These are phyloP conservation scores for Ceratocystis huliohia DNA, from an alignment of 2,329 filamentous ascomycete species.

Conservation along the genomic window DNA sequence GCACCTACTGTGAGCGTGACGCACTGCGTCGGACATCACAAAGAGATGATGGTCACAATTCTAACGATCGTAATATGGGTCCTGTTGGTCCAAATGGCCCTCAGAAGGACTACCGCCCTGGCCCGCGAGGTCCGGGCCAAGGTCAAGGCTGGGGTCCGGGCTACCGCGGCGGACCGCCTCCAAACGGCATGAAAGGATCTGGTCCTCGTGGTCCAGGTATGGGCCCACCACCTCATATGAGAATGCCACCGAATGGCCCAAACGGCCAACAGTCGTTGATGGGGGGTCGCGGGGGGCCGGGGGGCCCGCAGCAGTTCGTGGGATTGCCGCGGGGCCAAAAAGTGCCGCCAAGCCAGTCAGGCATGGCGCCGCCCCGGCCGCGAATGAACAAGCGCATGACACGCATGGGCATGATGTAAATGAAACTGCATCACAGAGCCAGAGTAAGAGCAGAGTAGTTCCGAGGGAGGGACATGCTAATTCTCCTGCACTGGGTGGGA, in stretches of 20 bases:
- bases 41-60: constrained; percentile 11
- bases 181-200: constrained; percentile 23
- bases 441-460: not conserved
- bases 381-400: constrained; percentile 52
- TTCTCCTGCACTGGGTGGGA: not conserved
- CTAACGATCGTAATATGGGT: constrained; percentile 20
- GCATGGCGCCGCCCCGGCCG: constrained; percentile 27
- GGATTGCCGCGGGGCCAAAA: constrained; percentile 22
- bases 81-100: constrained; percentile 15
- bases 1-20: constrained; percentile 76
- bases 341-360: constrained; percentile 28
- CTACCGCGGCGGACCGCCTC: constrained; percentile 21
- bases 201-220: constrained; percentile 20
- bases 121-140: constrained; percentile 17
- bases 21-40: constrained; percentile 44
- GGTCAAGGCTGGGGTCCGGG: constrained; percentile 7
- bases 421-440: not conserved
- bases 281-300: constrained; percentile 21
- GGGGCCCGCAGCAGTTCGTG: constrained; percentile 20
- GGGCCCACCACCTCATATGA: constrained; percentile 3
- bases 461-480: not conserved
- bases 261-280: constrained; percentile 20
- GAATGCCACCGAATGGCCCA: constrained; percentile 13
- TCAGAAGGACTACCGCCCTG: constrained; percentile 12
- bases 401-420: constrained; percentile 44